A percentile compares a stretch with the other conserved stretches of the same genome.
phyloP scores from a whole-genome alignment of 2,329 filamentous ascomycete species.

The Penicillium sp. region DNA sequence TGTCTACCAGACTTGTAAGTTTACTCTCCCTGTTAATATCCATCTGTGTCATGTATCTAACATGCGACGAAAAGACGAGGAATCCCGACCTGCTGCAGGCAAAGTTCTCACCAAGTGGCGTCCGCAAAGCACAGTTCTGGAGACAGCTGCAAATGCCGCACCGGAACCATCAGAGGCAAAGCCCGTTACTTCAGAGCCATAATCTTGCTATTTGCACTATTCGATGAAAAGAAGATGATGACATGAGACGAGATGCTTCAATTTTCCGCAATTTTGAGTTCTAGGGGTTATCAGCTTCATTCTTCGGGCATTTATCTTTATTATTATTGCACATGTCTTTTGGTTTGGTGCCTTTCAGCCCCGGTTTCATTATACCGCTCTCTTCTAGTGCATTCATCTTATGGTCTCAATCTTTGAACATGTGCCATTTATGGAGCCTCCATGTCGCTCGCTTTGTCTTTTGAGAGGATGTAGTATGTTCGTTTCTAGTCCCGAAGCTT shows the following conservation, averaged over 20 bases:
- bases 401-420: background rate
- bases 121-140: slow-evolving; percentile 36
- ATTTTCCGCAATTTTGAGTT: background rate
- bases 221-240: background rate
- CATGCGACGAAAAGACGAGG: slow-evolving; percentile 32
- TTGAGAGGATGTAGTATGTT: background rate
- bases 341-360: background rate
- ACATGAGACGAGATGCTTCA: background rate
- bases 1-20: slow-evolving; percentile 49
- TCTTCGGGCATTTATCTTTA: background rate
- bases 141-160: slow-evolving; percentile 9
- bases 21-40: background rate
- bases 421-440: background rate
- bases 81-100: slow-evolving; percentile 41
- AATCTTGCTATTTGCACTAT: background rate
- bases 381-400: background rate
- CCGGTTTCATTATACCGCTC: background rate
- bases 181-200: slow-evolving; percentile 4
- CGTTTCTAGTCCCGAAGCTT: background rate
- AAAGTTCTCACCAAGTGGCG: slow-evolving; percentile 51
- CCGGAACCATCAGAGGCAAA: slow-evolving; percentile 8
- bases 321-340: background rate
- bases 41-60: background rate
- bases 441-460: background rate
- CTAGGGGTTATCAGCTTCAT: background rate